A percentile compares a stretch with the other conserved stretches of the same genome.
Conservation (phyloP, 352 stramenopile species). For the Phytophthora colocasiae region DNA sequence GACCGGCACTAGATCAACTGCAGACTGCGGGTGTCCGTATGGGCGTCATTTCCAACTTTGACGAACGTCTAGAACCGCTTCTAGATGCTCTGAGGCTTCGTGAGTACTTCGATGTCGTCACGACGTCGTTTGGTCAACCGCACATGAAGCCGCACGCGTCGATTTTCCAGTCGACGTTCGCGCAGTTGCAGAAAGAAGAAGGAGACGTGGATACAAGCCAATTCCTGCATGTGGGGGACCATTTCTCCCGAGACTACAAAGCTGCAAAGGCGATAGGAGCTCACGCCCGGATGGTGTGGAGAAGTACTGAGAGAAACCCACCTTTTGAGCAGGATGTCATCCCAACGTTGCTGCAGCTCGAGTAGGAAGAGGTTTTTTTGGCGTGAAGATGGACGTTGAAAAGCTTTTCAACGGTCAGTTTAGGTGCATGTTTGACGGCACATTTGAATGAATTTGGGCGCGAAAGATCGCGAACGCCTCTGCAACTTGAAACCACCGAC, state of each 20-base stretch:
- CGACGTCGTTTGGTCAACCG: conserved; percentile 62
- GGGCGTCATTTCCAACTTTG: conserved; percentile 84
- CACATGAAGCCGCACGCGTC: conserved; percentile 56
- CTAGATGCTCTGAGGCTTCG: conserved; percentile 51
- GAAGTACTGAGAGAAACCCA: conserved; percentile 4
- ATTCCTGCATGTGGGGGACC: conserved; percentile 75
- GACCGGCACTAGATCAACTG: conserved; percentile 49
- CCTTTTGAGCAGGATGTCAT: conserved; percentile 34
- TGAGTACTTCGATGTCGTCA: conserved; percentile 60
- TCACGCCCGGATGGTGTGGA: conserved; percentile 51
- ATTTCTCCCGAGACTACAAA: conserved; percentile 59
- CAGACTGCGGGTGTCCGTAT: conserved; percentile 32
- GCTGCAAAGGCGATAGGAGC: conserved; percentile 50
- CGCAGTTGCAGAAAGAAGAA: conserved; percentile 19
- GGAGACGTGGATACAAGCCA: conserved; percentile 6
- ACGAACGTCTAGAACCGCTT: conserved; percentile 66
- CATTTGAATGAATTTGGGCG: conserved; percentile 9
- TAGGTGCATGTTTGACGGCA: conserved; percentile 1
- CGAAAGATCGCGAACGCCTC: conserved; percentile 10
- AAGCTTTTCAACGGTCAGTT: neutral
- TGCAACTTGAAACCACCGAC: neutral
- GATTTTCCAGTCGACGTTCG: conserved; percentile 73
- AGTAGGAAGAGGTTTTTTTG: neutral
- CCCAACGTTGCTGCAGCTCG: conserved; percentile 35
- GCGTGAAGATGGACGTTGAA: conserved; percentile 1